Evolutionary conservation across 2,329 filamentous ascomycete genomes (phyloP).

Genomic region (Aspergillus clavatus): DNA sequence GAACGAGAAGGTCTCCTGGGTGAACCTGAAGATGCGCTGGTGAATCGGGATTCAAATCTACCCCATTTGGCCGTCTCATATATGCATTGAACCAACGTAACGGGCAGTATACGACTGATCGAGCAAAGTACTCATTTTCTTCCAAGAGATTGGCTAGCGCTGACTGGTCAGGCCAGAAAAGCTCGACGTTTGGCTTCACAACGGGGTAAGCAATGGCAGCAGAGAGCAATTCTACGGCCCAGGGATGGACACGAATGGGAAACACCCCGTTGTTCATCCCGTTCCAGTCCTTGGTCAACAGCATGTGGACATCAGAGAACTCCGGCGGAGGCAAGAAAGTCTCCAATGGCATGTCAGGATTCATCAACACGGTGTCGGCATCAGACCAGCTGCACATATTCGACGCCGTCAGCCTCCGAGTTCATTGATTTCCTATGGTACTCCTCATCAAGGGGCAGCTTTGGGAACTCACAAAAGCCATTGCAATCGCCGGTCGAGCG

Average conservation of each 20-base stretch:
- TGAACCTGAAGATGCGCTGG: conserved; percentile 9
- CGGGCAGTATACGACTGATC: conserved; percentile 13
- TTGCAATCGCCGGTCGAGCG: conserved; percentile 21
- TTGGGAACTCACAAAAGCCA: conserved; percentile 34
- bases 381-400: conserved; percentile 29
- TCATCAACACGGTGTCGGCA: conserved; percentile 31
- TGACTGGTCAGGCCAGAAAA: conserved; percentile 19
- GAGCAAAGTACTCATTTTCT: conserved; percentile 15
- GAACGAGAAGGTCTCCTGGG: conserved; percentile 14
- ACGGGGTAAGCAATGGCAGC: conserved; percentile 23
- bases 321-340: conserved; percentile 30
- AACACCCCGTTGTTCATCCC: conserved; percentile 35
- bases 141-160: conserved; percentile 4
- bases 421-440: no score
- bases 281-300: conserved; percentile 29
- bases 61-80: conserved; percentile 6
- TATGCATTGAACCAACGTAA: conserved; percentile 18
- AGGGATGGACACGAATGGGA: conserved; percentile 31
- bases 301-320: conserved; percentile 25
- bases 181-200: conserved; percentile 17
- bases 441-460: no score
- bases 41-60: conserved; percentile 1
- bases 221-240: conserved; percentile 30
- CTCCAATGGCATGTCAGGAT: conserved; percentile 30
- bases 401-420: no score